A percentile compares a stretch with the other conserved stretches of the same genome.
These are phyloP conservation scores for Rubus idaeus DNA, from an alignment of 306 rosid species.

Conservation along the genomic window DNA sequence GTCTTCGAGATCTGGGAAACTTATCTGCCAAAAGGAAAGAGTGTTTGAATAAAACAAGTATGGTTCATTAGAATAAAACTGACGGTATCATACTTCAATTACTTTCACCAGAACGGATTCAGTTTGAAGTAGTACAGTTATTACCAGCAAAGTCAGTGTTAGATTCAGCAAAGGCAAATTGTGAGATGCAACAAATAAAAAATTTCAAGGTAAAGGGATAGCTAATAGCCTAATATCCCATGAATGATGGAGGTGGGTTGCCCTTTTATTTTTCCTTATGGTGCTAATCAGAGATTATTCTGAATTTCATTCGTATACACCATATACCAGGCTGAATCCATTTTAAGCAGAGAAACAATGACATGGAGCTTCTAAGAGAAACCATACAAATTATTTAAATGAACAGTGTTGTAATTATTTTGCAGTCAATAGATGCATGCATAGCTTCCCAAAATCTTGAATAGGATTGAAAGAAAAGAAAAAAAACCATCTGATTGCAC, in stretches of 20 bases:
- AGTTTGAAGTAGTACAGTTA: not conserved
- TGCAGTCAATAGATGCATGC: not conserved
- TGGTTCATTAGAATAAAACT: not conserved
- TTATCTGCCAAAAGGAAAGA: conserved; percentile 42
- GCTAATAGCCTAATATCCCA: not conserved
- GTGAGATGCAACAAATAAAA: not conserved
- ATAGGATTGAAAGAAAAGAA: not conserved
- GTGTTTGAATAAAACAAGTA: not conserved
- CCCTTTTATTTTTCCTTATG: not conserved
- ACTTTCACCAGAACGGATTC: not conserved
- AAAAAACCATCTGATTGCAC: not conserved
- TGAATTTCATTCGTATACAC: not conserved
- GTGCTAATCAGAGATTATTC: not conserved
- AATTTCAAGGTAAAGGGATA: not conserved
- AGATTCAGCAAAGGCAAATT: not conserved
- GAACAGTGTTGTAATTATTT: not conserved
- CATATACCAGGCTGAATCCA: not conserved
- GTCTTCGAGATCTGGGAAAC: conserved; percentile 43
- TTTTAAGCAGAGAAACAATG: not conserved
- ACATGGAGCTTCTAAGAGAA: not conserved
- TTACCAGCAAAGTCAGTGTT: not conserved
- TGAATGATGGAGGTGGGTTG: not conserved
- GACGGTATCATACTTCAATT: not conserved
- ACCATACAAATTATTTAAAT: not conserved
- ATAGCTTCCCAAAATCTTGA: not conserved